These are phyloP conservation scores for Tolypocladium tropicale DNA, from an alignment of 2,329 filamentous ascomycete species.

Conservation along the genomic window DNA sequence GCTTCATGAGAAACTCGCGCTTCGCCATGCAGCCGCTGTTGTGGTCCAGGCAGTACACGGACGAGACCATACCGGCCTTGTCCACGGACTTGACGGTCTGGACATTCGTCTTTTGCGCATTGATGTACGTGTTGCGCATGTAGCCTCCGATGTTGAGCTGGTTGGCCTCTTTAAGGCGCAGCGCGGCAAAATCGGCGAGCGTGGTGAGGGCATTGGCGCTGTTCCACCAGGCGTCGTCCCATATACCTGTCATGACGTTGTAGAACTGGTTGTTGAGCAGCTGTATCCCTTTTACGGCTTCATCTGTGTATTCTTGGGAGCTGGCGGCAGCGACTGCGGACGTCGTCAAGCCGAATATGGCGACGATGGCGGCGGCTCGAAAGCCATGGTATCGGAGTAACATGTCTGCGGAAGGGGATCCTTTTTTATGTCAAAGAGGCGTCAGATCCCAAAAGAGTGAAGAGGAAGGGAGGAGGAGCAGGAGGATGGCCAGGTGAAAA, in stretches of 20 bases:
- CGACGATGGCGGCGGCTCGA: slow-evolving; percentile 10
- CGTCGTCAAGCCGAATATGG: slow-evolving; percentile 8
- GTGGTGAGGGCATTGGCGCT: slow-evolving; percentile 55
- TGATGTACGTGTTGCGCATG: slow-evolving; percentile 33
- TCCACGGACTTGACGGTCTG: slow-evolving; percentile 27
- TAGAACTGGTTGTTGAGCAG: slow-evolving; percentile 50
- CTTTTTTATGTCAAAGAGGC: background rate
- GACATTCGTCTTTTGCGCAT: slow-evolving; percentile 31
- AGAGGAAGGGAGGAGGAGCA: background rate
- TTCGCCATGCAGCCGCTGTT: slow-evolving; percentile 18
- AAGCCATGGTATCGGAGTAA: slow-evolving; percentile 4
- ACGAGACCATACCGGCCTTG: slow-evolving; percentile 23
- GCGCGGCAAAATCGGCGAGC: slow-evolving; percentile 41
- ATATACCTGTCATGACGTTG: slow-evolving; percentile 47
- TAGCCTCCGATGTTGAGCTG: slow-evolving; percentile 26
- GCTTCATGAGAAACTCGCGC: slow-evolving; percentile 21
- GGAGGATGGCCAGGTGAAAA: background rate
- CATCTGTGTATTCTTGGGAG: slow-evolving; percentile 18
- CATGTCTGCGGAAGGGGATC: background rate
- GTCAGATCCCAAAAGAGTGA: background rate
- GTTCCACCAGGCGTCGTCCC: slow-evolving; percentile 64
- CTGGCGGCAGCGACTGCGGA: slow-evolving; percentile 6
- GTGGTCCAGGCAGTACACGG: slow-evolving; percentile 24
- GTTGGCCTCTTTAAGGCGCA: slow-evolving; percentile 22
- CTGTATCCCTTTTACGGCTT: slow-evolving; percentile 22